Evolutionary conservation across 2,329 filamentous ascomycete genomes (phyloP).

Genomic region (Corynespora cassiicola): DNA sequence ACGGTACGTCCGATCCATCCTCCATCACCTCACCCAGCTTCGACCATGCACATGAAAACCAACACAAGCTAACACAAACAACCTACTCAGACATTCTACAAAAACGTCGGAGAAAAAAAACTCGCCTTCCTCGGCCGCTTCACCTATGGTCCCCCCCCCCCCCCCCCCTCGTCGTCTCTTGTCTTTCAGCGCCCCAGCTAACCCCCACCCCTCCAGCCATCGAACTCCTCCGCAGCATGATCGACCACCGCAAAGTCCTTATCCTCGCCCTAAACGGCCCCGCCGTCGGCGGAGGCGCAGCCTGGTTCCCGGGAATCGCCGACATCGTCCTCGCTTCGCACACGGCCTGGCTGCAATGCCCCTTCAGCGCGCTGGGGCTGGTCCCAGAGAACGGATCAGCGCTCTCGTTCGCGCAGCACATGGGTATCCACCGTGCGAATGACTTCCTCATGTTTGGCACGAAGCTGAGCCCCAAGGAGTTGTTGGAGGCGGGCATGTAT

Average conservation of each 20-base stretch:
- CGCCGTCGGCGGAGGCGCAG: slow-evolving; percentile 57
- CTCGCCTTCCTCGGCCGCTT: slow-evolving; percentile 33
- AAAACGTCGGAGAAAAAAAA: slow-evolving; percentile 43
- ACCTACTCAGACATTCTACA: too few species aligned
- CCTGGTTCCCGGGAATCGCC: slow-evolving; percentile 57
- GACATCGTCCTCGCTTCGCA: slow-evolving; percentile 57
- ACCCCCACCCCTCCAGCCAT: slow-evolving; percentile 15
- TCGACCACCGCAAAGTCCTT: slow-evolving; percentile 59
- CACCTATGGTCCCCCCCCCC: slow-evolving; percentile 25
- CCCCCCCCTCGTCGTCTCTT: not conserved
- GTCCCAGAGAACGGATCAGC: slow-evolving; percentile 59
- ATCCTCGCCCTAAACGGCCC: slow-evolving; percentile 60
- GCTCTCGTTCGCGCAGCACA: slow-evolving; percentile 53
- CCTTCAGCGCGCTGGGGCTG: slow-evolving; percentile 56
- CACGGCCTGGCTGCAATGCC: slow-evolving; percentile 55
- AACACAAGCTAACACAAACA: too few species aligned
- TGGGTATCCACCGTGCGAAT: slow-evolving; percentile 59
- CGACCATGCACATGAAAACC: too few species aligned
- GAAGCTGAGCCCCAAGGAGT: slow-evolving; percentile 52
- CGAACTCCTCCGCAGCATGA: slow-evolving; percentile 53
- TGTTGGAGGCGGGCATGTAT: slow-evolving; percentile 53
- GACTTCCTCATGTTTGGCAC: slow-evolving; percentile 61
- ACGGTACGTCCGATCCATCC: slow-evolving; percentile 24
- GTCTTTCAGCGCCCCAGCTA: not conserved
- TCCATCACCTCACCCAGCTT: too few species aligned